A percentile compares a stretch with the other conserved stretches of the same genome.
Evolutionary conservation across 441 rosid genomes (phyloP).

Genomic region (Viola pubescens): DNA sequence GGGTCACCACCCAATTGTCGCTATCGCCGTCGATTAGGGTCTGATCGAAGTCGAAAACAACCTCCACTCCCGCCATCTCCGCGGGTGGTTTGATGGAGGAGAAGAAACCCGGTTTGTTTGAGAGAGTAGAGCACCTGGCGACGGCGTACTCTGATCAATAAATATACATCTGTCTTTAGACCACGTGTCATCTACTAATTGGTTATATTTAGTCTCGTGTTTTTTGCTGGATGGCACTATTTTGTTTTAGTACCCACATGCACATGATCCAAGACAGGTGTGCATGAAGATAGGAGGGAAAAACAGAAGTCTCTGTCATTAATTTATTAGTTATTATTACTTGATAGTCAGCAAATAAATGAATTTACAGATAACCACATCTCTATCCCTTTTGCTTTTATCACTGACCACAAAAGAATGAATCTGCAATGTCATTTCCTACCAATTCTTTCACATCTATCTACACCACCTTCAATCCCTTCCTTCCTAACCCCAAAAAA

Average conservation of each 20-base stretch:
- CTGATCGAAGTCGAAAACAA: constrained; percentile 76
- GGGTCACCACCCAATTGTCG: constrained; percentile 70
- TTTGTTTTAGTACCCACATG: too few relatives aligned
- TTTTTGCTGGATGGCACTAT: too few relatives aligned
- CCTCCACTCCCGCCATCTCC: constrained; percentile 40
- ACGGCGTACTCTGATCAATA: too few relatives aligned
- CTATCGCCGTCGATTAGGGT: constrained; percentile 79
- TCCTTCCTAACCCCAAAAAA: constrained; percentile 16
- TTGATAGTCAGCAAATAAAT: constrained; percentile 21
- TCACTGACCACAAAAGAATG: constrained; percentile 46
- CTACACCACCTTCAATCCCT: constrained; percentile 23
- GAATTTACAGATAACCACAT: constrained; percentile 23
- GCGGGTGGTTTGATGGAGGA: neutral
- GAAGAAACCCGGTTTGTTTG: too few relatives aligned
- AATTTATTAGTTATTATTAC: constrained; percentile 18
- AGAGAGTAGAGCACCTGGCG: too few relatives aligned
- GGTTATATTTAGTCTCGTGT: too few relatives aligned
- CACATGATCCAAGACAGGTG: too few relatives aligned
- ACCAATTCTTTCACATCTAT: constrained; percentile 27
- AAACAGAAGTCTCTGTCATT: too few relatives aligned
- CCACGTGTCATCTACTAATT: too few relatives aligned
- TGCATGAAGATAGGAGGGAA: too few relatives aligned
- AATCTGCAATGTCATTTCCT: constrained; percentile 22
- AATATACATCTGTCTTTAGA: too few relatives aligned
- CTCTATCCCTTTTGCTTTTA: constrained; percentile 13